Evolutionary conservation across 169 alveolate species (phyloP), one percentile per base, ranked within the genome.

Genomic region (Eimeria praecox): DNA sequence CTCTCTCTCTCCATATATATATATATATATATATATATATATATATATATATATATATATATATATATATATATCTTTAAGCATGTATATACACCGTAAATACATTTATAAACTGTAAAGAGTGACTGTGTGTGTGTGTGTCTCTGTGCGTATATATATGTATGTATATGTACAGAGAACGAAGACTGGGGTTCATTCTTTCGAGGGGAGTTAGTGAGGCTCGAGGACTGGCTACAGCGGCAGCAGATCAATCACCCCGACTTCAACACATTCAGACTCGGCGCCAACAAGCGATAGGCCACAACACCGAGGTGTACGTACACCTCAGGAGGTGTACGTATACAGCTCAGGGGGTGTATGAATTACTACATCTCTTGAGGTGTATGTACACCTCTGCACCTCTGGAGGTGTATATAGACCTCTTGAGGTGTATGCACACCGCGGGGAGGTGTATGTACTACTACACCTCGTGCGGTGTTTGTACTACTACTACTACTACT

Each of bases 231-330:
- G 90, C 90, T 82, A 42, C 66, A 82, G 71, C 38, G 46, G 73
- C 71, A n/a, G 71, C 90, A 82, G 22, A 64, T 82, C 10, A 82
- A 82, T 52, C 90, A 82, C 46, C 90, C 90, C 22, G 90, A 82
- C 90, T 82, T 82, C 73, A 82, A 82, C 27, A 49, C 90, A 4
- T 82, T 82, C 42, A 14, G 71, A 27, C 35, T 52, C 12, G 73
- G 73, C 49, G 10, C 69, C 20, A 27, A 8, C 71, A 82, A 82
- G n/a, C 90, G 90, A 5, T 82, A 82, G 46, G 4, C 42, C 22
- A 42, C 52, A 24, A n/a, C n/a, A n/a, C n/a, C n/a, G 18, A 66
- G 33, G 78, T 66, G 62, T 52, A 52, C 24, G 18, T 12, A 2
- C 62, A 20, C 78, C 78, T 66, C 78, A 66, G 33, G 18, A n/a